phyloP scores from a whole-genome alignment of 257 asterid genomes.

The Forsythia suspensa region DNA sequence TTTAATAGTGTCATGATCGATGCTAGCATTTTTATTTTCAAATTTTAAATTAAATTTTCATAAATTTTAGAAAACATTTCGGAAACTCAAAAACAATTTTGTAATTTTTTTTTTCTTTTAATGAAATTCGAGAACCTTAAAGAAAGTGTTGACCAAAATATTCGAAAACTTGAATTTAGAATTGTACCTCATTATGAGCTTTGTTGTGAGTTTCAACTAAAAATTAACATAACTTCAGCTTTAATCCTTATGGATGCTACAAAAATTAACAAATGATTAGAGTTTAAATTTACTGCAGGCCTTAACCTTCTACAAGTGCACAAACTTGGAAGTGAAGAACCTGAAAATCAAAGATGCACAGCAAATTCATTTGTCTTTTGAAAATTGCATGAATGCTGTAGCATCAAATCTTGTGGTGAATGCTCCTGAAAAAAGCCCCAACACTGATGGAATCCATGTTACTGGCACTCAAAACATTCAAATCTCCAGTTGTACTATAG shows the following conservation, averaged over 20 bases:
- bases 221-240: no score
- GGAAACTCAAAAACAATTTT: no score
- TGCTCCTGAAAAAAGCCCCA: conserved; percentile 69
- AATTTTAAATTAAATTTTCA: no score
- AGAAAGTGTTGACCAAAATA: no score
- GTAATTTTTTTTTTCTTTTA: no score
- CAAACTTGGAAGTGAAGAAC: conserved; percentile 48
- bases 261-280: no score
- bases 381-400: conserved; percentile 41
- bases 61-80: no score
- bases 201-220: no score
- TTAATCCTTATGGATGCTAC: no score
- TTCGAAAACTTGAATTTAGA: no score
- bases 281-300: conserved; percentile 47
- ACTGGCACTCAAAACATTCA: conserved; percentile 49
- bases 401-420: conserved; percentile 50
- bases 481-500: conserved; percentile 49
- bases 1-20: neutral
- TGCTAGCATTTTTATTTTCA: neutral
- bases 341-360: conserved; percentile 56
- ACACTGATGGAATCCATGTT: conserved; percentile 90
- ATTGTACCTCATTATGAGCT: no score
- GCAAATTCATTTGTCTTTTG: conserved; percentile 68
- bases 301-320: conserved; percentile 59
- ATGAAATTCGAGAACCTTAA: no score